Evolutionary conservation across 2,329 filamentous ascomycete genomes (phyloP).

Genomic region (Lecanicillium sp.): DNA sequence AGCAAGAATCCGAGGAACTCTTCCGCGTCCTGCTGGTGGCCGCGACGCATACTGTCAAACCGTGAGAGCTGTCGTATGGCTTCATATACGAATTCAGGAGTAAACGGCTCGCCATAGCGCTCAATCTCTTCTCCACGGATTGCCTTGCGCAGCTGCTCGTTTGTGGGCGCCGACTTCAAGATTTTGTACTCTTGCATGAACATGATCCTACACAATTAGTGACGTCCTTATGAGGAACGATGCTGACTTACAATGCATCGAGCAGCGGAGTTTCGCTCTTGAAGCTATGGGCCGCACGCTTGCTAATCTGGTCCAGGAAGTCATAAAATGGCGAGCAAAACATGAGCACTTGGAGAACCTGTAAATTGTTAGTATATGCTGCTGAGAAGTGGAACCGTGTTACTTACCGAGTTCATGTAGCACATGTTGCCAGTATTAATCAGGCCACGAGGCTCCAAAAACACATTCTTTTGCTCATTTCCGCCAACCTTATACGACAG

Average conservation of each 20-base stretch:
- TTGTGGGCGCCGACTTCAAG: constrained; percentile 70
- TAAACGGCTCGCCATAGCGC: constrained; percentile 85
- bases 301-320: constrained; percentile 81
- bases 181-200: constrained; percentile 90
- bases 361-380: constrained; percentile 27
- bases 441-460: constrained; percentile 86
- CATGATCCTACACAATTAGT: constrained; percentile 71
- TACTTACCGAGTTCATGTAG: constrained; percentile 98
- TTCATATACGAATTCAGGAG: constrained; percentile 91
- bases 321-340: constrained; percentile 93
- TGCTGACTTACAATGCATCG: constrained; percentile 72
- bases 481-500: constrained; percentile 63
- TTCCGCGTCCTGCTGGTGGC: constrained; percentile 95
- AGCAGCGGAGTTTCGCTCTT: constrained; percentile 91
- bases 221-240: too few species aligned
- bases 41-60: constrained; percentile 91
- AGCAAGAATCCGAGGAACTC: constrained; percentile 93
- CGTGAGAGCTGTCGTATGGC: constrained; percentile 80
- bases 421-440: constrained; percentile 99
- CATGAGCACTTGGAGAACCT: constrained; percentile 93
- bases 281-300: constrained; percentile 81
- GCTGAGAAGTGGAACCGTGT: background rate
- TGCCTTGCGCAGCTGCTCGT: constrained; percentile 65
- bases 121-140: constrained; percentile 81
- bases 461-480: constrained; percentile 59